Percentiles rank a stretch among this genome's conserved stretches.
phyloP scores from a whole-genome alignment of 305 asterid species.

The Ilex paraguariensis region DNA sequence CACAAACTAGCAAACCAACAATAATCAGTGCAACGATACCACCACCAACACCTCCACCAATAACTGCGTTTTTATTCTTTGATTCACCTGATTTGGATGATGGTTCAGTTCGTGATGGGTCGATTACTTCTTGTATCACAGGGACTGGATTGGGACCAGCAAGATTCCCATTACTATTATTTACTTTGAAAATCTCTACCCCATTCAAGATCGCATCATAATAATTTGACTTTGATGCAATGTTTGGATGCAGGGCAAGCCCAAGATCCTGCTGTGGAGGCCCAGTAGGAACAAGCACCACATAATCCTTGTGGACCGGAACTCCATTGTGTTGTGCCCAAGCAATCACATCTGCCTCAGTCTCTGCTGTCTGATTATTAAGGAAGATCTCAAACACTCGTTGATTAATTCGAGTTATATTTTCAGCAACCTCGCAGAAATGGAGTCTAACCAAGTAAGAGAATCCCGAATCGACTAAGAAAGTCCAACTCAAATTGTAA shows the following conservation, averaged over 20 bases:
- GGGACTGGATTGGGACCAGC: slow-evolving; percentile 15
- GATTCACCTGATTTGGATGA: slow-evolving; percentile 1
- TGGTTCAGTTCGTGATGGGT: not conserved
- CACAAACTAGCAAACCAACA: slow-evolving; percentile 1
- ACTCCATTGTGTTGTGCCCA: slow-evolving; percentile 12
- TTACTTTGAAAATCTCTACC: slow-evolving; percentile 24
- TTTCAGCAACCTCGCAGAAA: slow-evolving; percentile 17
- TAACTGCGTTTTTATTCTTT: not conserved
- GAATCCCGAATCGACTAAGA: slow-evolving; percentile 21
- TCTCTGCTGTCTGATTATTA: slow-evolving; percentile 15
- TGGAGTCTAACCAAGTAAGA: slow-evolving; percentile 23
- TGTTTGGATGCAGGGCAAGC: slow-evolving; percentile 21
- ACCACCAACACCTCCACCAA: slow-evolving; percentile 18
- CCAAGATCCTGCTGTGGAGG: slow-evolving; percentile 8
- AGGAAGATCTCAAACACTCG: slow-evolving; percentile 18
- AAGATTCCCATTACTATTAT: slow-evolving; percentile 15
- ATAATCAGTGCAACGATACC: slow-evolving; percentile 11
- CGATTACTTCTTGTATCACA: not conserved
- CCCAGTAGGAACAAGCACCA: slow-evolving; percentile 3
- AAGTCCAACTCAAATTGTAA: slow-evolving; percentile 22
- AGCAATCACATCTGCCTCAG: slow-evolving; percentile 14
- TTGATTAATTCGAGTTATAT: not conserved
- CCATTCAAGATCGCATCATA: slow-evolving; percentile 24
- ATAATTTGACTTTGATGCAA: not conserved
- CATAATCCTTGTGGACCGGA: slow-evolving; percentile 19